These are phyloP conservation scores for Xylaria acuta DNA, from an alignment of 495 filamentous ascomycete species.

Conservation along the genomic window DNA sequence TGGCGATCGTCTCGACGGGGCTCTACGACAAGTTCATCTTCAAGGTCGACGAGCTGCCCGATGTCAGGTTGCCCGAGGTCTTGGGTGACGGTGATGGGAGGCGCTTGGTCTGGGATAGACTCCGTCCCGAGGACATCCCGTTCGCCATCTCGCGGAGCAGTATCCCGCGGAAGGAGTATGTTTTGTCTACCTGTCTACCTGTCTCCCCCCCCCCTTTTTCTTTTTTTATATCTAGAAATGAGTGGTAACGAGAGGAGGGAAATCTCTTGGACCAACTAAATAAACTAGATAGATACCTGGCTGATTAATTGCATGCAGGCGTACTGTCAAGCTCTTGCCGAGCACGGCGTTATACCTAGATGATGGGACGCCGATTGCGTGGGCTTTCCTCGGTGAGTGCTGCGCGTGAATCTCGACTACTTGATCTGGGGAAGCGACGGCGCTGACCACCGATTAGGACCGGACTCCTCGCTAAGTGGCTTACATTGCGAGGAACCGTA, in stretches of 20 bases:
- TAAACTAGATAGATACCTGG: neutral
- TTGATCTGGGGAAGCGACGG: neutral
- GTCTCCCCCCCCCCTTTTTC: neutral
- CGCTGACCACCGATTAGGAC: slow-evolving; percentile 22
- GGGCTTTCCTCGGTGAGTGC: slow-evolving; percentile 48
- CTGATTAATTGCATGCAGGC: slow-evolving; percentile 27
- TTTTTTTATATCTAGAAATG: neutral
- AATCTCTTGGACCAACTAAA: neutral
- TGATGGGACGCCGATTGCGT: slow-evolving; percentile 49
- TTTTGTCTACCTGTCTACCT: slow-evolving; percentile 7
- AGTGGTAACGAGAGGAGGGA: neutral
- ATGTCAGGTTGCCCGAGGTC: slow-evolving; percentile 10
- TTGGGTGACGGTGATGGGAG: slow-evolving; percentile 28
- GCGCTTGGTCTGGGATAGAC: slow-evolving; percentile 48
- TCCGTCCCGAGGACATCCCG: slow-evolving; percentile 41
- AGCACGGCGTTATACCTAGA: slow-evolving; percentile 42
- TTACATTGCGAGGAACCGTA: slow-evolving; percentile 46
- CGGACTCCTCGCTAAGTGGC: slow-evolving; percentile 37
- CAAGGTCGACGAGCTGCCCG: slow-evolving; percentile 37
- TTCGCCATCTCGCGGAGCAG: slow-evolving; percentile 43
- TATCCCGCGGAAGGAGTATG: slow-evolving; percentile 46
- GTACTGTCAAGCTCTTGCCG: slow-evolving; percentile 45
- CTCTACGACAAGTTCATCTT: slow-evolving; percentile 55
- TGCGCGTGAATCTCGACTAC: neutral
- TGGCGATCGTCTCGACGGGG: slow-evolving; percentile 32